Base-by-base conservation (phyloP, 306 rosid genomes). In the Potentilla sterilis region DNA sequence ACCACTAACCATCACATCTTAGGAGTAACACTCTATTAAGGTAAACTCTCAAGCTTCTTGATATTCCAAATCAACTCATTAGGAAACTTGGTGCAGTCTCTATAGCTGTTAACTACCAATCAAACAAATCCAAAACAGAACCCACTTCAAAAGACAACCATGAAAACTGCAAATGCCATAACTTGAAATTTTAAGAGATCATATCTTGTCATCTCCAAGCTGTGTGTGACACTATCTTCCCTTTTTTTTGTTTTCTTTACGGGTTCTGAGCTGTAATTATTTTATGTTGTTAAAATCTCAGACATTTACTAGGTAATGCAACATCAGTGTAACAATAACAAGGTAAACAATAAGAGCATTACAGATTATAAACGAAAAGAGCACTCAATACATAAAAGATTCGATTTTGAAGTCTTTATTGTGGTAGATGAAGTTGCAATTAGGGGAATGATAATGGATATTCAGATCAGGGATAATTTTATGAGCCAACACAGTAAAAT, bases 241-340 rank as follows among this genome's bases (percentile, higher is more conserved):
- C 43, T 72, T 73, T 35, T 72, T 70, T 75, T 34, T 61, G 66
- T 75, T 46, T 76, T 70, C 71, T 79, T 72, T 62, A 79, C 63
- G 72, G 43, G 75, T 75, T 34, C 86, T 75, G 78, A 79, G 43
- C 61, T 64, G 65, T 67, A 73, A 81, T 34, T 49, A 72, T 55
- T 71, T 19, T 72, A 54, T 19, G 58, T 21, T 37, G 78, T 72
- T 77, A 77, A 57, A 67, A 61, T 77, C 49, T 69, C 38, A 49
- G 28, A 32, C 69, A 72, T 55, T 24, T 57, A 73, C 41, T 40
- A 73, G 43, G 24, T 9, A 12, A 63, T 34, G 51, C 21, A 81
- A 38, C 66, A 59, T 80, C 51, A 71, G n/a, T 35, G 47, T 76
- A 55, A 71, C 52, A 75, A 22, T 58, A 52, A 13, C 47, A 70